Evolutionary conservation across 805 yeast genomes (phyloP), one percentile per base, ranked within the genome.

Genomic region (Myxozyma vanderwaltii): DNA sequence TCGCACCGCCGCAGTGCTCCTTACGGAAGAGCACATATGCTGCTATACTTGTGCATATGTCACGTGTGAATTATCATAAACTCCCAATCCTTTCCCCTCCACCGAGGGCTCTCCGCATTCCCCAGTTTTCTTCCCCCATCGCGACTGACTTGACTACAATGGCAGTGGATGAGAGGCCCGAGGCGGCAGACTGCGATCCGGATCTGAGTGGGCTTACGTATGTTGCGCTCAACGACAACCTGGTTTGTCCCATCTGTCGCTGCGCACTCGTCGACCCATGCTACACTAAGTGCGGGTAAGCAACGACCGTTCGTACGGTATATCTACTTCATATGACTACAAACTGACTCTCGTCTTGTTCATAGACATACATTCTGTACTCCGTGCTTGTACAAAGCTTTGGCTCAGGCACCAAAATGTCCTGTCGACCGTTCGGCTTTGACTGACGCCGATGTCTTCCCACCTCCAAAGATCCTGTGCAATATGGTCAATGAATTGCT

Each of bases 221-320:
- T 44, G 58, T 54, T 8, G 26, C 45, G 17, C 44, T 63, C 24
- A 51, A 59, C 51, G 69, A 66, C 51, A 52, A 61, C 17, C 63
- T 66, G 8, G 45, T 62, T 23, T 81, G 91, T 64, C 89, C 90
- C 2, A 82, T 86, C n/a, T 86, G 91, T 70, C 85, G 82, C 60
- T 79, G 80, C 40, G 87, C 88, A 4, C 81, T 86, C 62, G 76
- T 83, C 6, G 76, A 77, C 36, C 90, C 91, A 0, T 74, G 79
- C 62, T 81, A 85, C 4, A 86, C 90, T 0, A 70, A 76, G 1
- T 86, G 91, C 72, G 87, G 88, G 64, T 61, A 43, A 13, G 35
- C 53, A 35, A 17, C 33, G 41, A 5, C 35, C 53, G 36, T 17
- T 29, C 43, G 50, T 41, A 10, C 27, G 45, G 23, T 33, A 2